Base-by-base conservation (phyloP, 352 stramenopile species). In the Phytophthora chlamydospora region DNA sequence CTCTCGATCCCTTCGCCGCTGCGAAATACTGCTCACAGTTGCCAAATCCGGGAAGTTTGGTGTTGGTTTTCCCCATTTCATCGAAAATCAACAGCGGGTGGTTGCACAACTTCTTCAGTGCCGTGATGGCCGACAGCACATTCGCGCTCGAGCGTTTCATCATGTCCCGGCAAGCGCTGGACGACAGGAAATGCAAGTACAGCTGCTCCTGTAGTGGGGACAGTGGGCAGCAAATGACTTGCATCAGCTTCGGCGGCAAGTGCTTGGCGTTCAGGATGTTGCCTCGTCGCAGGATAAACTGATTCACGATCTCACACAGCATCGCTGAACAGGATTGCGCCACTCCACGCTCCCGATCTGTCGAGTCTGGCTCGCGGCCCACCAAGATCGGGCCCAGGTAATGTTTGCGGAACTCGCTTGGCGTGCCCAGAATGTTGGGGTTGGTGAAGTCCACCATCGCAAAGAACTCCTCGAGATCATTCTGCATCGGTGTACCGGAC, bases 251-350 rank as follows among this genome's bases (percentile, higher is more conserved):
- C 21, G 97, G 96, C 11, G 97, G 97, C 7, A 99, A 74, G 66
- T 99, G 97, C 66, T 99, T 95, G 6, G 96, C 97, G 71, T 99
- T 99, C n/a, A 99, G 70, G 27, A 97, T 98, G 73, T 99, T 99
- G 55, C 97, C 93, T 62, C 97, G 85, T 3, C 97, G 86, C 45
- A 99, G 68, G 68, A 99, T 99, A 51, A 99, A 99, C 63, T 99
- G 88, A 78, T 99, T 99, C 24, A 99, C 97, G 54, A 98, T 96
- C 55, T 93, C 84, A 57, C 90, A 98, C 70, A 99, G 91, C 70
- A 98, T 92, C 1, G 96, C 91, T 13, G 98, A 98, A 58, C 93
- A 98, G 2, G 75, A 79, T 50, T 93, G 84, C 5, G 88, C 88
- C 13, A 82, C 70, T 42, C 86, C 66, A 21, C 83, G 76, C 35